Evolutionary conservation across 495 filamentous ascomycete genomes (phyloP).

Genomic region (Aspergillus cavernicola): DNA sequence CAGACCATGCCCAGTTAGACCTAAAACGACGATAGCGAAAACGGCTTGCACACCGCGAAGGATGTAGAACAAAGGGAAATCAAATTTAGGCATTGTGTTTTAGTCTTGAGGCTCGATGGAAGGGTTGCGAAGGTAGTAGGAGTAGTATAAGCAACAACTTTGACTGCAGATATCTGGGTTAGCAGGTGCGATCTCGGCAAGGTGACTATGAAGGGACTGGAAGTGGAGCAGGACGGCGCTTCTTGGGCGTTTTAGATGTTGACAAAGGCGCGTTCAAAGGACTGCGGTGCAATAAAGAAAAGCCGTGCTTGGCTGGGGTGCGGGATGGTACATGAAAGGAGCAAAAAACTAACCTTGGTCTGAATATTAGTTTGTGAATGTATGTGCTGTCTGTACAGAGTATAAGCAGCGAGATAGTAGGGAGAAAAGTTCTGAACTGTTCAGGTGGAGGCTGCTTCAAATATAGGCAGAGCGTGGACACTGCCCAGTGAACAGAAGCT

Average conservation of each 20-base stretch:
- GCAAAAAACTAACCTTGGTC: too few species aligned
- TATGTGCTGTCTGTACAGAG: too few species aligned
- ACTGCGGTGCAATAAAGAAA: not conserved
- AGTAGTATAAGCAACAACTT: not conserved
- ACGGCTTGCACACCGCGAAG: constrained; percentile 61
- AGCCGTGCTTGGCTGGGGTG: too few species aligned
- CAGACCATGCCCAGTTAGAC: constrained; percentile 67
- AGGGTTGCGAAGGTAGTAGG: not conserved
- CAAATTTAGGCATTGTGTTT: not conserved
- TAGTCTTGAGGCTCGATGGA: not conserved
- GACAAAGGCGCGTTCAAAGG: not conserved
- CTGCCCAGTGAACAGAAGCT: too few species aligned
- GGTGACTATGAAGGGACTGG: not conserved
- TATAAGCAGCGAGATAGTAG: too few species aligned
- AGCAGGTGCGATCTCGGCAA: not conserved
- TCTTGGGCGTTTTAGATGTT: not conserved
- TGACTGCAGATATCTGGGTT: not conserved
- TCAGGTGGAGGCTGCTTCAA: constrained; percentile 11
- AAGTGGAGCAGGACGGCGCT: too few species aligned
- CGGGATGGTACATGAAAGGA: too few species aligned
- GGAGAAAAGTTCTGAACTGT: too few species aligned
- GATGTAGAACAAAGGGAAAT: constrained; percentile 50
- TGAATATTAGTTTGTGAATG: too few species aligned
- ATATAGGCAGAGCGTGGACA: constrained; percentile 6
- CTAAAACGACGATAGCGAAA: constrained; percentile 68